Conservation (phyloP, 2,329 filamentous ascomycete species). For the Lecanicillium sp. region DNA sequence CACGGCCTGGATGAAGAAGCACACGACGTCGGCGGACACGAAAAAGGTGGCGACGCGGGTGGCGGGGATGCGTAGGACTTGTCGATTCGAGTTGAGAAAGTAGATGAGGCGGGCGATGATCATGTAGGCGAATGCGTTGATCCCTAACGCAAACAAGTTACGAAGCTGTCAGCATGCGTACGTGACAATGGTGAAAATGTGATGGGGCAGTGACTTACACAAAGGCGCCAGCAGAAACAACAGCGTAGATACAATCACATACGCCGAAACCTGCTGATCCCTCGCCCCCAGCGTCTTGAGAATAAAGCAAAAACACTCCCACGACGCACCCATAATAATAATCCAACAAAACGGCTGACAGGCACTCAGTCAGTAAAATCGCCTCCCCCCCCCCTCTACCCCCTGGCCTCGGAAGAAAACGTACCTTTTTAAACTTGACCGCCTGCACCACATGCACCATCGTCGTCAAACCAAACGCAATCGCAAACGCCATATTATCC, state of each 20-base stretch:
- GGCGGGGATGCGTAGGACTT: slow-evolving; percentile 26
- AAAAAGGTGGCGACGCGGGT: slow-evolving; percentile 26
- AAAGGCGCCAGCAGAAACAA: slow-evolving; percentile 20
- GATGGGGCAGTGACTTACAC: slow-evolving; percentile 12
- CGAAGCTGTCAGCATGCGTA: background rate
- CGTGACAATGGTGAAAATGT: background rate
- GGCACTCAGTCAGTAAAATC: background rate
- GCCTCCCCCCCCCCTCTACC: too few species aligned
- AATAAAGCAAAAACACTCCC: slow-evolving; percentile 21
- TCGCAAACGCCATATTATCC: slow-evolving; percentile 9
- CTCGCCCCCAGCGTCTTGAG: slow-evolving; percentile 20
- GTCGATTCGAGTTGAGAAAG: slow-evolving; percentile 26
- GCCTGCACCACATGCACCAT: slow-evolving; percentile 6
- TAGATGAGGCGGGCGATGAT: slow-evolving; percentile 33
- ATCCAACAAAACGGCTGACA: slow-evolving; percentile 20
- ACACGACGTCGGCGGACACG: slow-evolving; percentile 29
- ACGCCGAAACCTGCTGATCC: slow-evolving; percentile 15
- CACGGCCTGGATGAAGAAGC: slow-evolving; percentile 21
- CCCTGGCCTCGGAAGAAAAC: too few species aligned
- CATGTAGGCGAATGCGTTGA: slow-evolving; percentile 38
- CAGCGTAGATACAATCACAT: slow-evolving; percentile 11
- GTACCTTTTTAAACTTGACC: slow-evolving; percentile 10
- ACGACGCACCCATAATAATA: slow-evolving; percentile 22
- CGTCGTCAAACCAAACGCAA: slow-evolving; percentile 6
- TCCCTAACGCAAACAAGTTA: slow-evolving; percentile 14